Base-by-base conservation (phyloP, 2,329 filamentous ascomycete genomes). In the Trichoderma koningiopsis region DNA sequence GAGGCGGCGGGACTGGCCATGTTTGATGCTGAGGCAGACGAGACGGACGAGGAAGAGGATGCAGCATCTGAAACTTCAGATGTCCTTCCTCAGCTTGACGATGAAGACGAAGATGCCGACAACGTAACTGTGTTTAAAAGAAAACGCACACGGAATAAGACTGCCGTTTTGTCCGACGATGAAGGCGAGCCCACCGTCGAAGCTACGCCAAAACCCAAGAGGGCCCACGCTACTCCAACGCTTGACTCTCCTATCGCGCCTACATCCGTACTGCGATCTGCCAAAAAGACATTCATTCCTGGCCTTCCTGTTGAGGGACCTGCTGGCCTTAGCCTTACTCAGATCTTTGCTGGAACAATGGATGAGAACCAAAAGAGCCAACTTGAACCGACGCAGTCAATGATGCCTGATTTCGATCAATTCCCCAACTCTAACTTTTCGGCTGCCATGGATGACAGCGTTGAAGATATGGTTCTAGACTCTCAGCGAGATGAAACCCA, bases 331-430 rank as follows among this genome's bases (percentile, higher is more conserved):
- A 92, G 93, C 11, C 84, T 97, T 56, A 96, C 93, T 0, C 94
- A 97, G 75, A 95, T 96, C 71, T 97, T 97, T 77, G 92, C 92
- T 5, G 93, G 93, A 14, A 97, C 94, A 0, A 91, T 97, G 88
- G 93, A 92, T 59, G 89, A 83, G 77, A 88, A 85, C 73, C 85
- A 88, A 73, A 72, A 75, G 69, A 74, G 74, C 73, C 67, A 73
- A 22, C 68, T 68, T n/a, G 77, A 74, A 10, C 79, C 79, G 43
- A 81, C 79, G 1, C 79, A 85, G 22, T 85, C 84, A 7, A 79
- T 83, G 70, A 86, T 89, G 77, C 88, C 90, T 4, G 85, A 85
- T 49, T 83, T 90, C 35, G 83, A 86, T 43, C 80, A 81, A 67
- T 85, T 88, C 66, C 79, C 88, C 1, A 87, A 89, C 70, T 87